Percentiles rank a stretch among this genome's conserved stretches.
Evolutionary conservation across 2,329 filamentous ascomycete species (phyloP).

Genomic region (Neofusicoccum kwambonambiense): DNA sequence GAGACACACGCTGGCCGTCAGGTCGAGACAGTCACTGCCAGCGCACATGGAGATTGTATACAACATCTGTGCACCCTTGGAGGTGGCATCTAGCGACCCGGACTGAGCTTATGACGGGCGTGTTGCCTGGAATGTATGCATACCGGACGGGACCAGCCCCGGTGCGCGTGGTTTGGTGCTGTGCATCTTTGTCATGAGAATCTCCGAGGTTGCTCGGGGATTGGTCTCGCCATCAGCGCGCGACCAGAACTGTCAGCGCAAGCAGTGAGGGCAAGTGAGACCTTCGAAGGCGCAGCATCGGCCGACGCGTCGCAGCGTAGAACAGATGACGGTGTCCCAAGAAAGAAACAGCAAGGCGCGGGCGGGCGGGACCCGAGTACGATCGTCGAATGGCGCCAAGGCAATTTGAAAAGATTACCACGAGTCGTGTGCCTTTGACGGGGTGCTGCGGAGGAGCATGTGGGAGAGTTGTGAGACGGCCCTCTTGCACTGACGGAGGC

Average conservation of each 20-base stretch:
- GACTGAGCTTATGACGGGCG: conserved; percentile 3
- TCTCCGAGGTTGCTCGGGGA: conserved; percentile 1
- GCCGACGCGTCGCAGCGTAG: conserved; percentile 5
- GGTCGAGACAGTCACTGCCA: not conserved
- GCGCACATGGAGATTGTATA: not conserved
- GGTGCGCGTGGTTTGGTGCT: not conserved
- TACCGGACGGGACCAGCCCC: not conserved
- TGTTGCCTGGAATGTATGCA: not conserved
- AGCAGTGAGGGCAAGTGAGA: not conserved
- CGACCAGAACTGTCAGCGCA: not conserved
- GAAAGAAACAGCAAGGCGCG: not conserved
- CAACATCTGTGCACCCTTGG: conserved; percentile 1
- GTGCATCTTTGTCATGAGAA: not conserved
- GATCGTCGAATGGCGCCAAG: not conserved
- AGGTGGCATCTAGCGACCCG: conserved; percentile 1
- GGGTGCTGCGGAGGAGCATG: not conserved
- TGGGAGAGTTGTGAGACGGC: not conserved
- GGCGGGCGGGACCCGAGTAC: not conserved
- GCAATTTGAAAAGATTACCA: not conserved
- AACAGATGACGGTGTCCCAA: not conserved
- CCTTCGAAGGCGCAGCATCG: not conserved
- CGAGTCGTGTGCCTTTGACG: not conserved
- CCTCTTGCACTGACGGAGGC: not conserved
- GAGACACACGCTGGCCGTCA: not conserved
- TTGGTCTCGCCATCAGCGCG: conserved; percentile 3